Evolutionary conservation across 192 early-diverging fungal genomes (phyloP), one percentile per base, ranked within the genome.

Genomic region (Entrophospora sp.): DNA sequence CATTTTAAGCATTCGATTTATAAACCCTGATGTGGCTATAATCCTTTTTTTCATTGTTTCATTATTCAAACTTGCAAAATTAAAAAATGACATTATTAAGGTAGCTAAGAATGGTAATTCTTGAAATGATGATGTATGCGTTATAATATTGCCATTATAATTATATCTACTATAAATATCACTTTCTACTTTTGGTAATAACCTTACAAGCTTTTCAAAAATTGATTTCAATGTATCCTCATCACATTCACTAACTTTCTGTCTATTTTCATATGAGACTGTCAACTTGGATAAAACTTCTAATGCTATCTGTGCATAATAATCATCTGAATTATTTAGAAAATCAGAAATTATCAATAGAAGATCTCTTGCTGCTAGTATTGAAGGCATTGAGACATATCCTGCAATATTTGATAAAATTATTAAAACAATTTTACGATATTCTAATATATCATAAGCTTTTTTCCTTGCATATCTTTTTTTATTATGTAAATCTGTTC

Each of bases 341-440:
- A 87, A 80, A 66, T 87, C 79, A 66, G 72, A 36, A 69, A 76
- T 61, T 55, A 77, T 43, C 63, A 59, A 70, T 67, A 82, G 42
- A 60, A 85, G 63, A 44, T 81, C 52, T 55, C 72, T 55, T 28
- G 71, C 67, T 51, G 71, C 43, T 58, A 71, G 42, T 25, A 70
- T 31, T 40, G 71, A 61, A 1, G 75, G 74, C 9, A 87, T 31
- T 20, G 61, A 69, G 45, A 87, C 20, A 55, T 73, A 74, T 27
- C 75, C 71, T 1, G 73, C 79, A 42, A 89, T 80, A 44, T 87
- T 84, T 38, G 84, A 83, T 59, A 87, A 71, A 31, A 87, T 84
- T 16, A 83, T 81, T 10, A 87, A 58, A 3, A 81, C 75, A 42
- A 80, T 87, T 64, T 89, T 89, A 8, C 87, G 78, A 44, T 81